Base-by-base conservation (phyloP, 306 rosid species). In the Ormosia semicastrata region DNA sequence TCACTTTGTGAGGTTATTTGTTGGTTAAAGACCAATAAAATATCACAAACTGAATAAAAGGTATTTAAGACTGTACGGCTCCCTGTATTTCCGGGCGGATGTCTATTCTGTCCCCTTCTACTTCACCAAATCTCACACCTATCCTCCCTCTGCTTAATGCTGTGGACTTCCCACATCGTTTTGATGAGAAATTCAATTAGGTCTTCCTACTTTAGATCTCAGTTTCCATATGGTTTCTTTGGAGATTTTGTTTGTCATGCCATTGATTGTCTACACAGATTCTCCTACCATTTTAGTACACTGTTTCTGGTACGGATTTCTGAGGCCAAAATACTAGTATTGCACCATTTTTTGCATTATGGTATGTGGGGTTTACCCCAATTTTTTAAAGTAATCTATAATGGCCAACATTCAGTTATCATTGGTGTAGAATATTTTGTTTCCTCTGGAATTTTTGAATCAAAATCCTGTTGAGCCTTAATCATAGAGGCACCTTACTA, bases 91-190 rank as follows among this genome's bases (percentile, higher is more conserved):
- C 86, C 97, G 98, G 97, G 89, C 70, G 93, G 94, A 92, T 93
- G 99, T 92, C 97, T 89, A 92, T 92, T 89, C 88, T 93, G 98
- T 93, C 98, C 97, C 92, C 93, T 85, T 93, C 90, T 86, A 86
- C 94, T 77, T 83, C 87, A 50, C 85, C 92, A 95, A 93, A 88
- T 92, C 94, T 87, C 98, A 90, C 94, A 82, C 85, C 32, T 85
- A 88, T 85, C 91, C 94, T 24, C 70, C 77, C 65, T 82, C 60
- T 74, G 10, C 76, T 57, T 73, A 52, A 56, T 73, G 71, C 62
- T 33, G 3, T 50, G 57, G 18, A n/a, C 74, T 17, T 7, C 24
- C 18, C 17, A 47, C 8, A 2, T 4, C 11, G 11, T 3, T 69
- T 41, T 44, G 17, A 36, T 50, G 8, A 7, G 3, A 29, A 39